phyloP scores from a whole-genome alignment of 176 grass and related monocot genomes.

The Areca catechu region DNA sequence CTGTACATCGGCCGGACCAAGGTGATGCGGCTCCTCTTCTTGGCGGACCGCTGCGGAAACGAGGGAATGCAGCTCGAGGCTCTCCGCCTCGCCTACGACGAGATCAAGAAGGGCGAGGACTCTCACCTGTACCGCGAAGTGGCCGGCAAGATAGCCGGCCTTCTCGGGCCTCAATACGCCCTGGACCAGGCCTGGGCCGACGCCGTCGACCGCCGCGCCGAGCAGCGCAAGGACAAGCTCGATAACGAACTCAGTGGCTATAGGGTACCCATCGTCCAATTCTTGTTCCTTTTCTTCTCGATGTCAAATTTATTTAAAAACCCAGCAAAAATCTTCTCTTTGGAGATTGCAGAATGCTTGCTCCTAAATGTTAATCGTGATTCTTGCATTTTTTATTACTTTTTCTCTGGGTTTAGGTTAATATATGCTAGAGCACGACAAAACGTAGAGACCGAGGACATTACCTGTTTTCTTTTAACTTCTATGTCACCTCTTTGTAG shows the following conservation, averaged over 20 bases:
- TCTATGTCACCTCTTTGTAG: too few species aligned
- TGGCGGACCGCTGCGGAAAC: constrained; percentile 53
- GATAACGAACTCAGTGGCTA: constrained; percentile 91
- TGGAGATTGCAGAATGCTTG: too few species aligned
- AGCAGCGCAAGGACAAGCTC: constrained; percentile 75
- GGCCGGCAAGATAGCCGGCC: constrained; percentile 32
- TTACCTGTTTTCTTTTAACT: too few species aligned
- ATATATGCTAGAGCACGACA: too few species aligned
- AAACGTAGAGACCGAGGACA: too few species aligned
- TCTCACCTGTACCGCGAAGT: constrained; percentile 46
- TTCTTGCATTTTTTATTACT: background rate
- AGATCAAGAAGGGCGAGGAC: constrained; percentile 63
- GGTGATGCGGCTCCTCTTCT: constrained; percentile 57
- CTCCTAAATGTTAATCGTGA: background rate
- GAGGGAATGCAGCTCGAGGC: constrained; percentile 67
- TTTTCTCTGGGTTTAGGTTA: background rate
- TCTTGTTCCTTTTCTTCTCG: background rate
- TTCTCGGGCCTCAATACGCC: constrained; percentile 38
- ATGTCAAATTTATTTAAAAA: too few species aligned
- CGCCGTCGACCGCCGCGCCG: constrained; percentile 41
- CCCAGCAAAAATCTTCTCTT: too few species aligned
- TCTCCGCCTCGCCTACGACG: constrained; percentile 80
- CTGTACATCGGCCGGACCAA: constrained; percentile 74
- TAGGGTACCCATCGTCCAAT: constrained; percentile 30
- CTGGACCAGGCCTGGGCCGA: constrained; percentile 64